phyloP scores from a whole-genome alignment of 495 filamentous ascomycete genomes.

The Diplogelasinospora grovesii region DNA sequence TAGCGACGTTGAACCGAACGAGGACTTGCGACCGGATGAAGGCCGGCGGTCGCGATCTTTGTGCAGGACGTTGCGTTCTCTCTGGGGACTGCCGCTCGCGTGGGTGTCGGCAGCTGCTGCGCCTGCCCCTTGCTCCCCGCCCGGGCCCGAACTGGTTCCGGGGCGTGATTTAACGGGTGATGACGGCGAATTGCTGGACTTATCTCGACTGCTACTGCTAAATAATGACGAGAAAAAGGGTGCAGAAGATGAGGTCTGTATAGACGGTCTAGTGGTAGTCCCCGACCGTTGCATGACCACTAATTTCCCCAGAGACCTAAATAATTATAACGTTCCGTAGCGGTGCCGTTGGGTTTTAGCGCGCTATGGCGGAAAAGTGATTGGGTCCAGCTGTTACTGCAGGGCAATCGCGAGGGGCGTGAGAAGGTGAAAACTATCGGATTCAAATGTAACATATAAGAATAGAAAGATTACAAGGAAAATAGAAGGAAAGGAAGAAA shows the following conservation, averaged over 20 bases:
- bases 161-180: constrained; percentile 27
- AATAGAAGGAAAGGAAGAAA: too few species aligned
- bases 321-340: too few species aligned
- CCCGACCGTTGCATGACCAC: background rate
- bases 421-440: too few species aligned
- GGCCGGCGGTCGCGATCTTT: constrained; percentile 43
- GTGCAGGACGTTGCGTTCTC: constrained; percentile 29
- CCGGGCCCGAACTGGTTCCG: constrained; percentile 35
- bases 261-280: too few species aligned
- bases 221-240: constrained; percentile 2
- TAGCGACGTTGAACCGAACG: constrained; percentile 37
- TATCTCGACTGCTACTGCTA: background rate
- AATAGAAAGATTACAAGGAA: too few species aligned
- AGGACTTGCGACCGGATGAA: constrained; percentile 28
- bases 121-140: constrained; percentile 5
- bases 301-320: too few species aligned
- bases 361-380: too few species aligned
- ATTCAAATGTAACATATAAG: too few species aligned
- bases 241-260: background rate
- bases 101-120: background rate
- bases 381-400: too few species aligned
- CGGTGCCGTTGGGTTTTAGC: too few species aligned
- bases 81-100: constrained; percentile 10
- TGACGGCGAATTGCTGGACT: background rate
- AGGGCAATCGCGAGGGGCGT: too few species aligned